These are phyloP conservation scores for Chlorella sp. DNA, from an alignment of 139 green algal species.

Conservation along the genomic window DNA sequence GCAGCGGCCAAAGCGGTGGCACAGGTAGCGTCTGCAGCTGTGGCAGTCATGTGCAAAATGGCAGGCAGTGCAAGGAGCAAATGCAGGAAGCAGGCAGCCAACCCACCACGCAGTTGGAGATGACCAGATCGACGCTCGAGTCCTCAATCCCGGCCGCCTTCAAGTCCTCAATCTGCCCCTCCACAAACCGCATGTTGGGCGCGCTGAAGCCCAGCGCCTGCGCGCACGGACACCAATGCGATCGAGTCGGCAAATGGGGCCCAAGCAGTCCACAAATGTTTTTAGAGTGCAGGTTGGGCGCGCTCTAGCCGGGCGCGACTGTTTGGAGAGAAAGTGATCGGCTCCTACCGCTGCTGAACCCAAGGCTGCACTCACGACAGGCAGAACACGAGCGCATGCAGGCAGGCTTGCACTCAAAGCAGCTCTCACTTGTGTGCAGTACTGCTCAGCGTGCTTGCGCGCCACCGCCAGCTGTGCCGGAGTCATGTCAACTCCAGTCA, in stretches of 20 bases:
- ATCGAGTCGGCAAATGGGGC: too few species aligned
- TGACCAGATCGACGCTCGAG: slow-evolving; percentile 87
- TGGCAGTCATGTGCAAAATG: too few species aligned
- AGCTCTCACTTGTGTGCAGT: slow-evolving; percentile 53
- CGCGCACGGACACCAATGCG: too few species aligned
- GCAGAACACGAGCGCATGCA: background rate
- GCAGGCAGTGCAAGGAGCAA: background rate
- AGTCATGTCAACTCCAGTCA: slow-evolving; percentile 98
- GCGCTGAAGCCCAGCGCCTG: slow-evolving; percentile 74
- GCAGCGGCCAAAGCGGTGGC: too few species aligned
- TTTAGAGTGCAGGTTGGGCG: too few species aligned
- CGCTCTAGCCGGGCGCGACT: too few species aligned
- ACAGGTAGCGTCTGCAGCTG: too few species aligned
- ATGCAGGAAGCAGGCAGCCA: background rate
- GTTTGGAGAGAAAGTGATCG: too few species aligned
- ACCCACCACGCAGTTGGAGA: slow-evolving; percentile 95
- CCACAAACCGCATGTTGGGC: slow-evolving; percentile 90
- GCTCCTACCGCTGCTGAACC: too few species aligned
- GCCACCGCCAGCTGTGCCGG: slow-evolving; percentile 89
- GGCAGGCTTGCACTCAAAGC: too few species aligned
- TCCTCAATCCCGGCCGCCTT: slow-evolving; percentile 75
- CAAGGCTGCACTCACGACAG: background rate
- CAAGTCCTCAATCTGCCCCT: slow-evolving; percentile 92
- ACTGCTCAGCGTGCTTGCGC: slow-evolving; percentile 69
- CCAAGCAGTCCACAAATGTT: too few species aligned